Base-by-base conservation (phyloP, 1,139 yeast genomes). In the Blastobotrys elegans region DNA sequence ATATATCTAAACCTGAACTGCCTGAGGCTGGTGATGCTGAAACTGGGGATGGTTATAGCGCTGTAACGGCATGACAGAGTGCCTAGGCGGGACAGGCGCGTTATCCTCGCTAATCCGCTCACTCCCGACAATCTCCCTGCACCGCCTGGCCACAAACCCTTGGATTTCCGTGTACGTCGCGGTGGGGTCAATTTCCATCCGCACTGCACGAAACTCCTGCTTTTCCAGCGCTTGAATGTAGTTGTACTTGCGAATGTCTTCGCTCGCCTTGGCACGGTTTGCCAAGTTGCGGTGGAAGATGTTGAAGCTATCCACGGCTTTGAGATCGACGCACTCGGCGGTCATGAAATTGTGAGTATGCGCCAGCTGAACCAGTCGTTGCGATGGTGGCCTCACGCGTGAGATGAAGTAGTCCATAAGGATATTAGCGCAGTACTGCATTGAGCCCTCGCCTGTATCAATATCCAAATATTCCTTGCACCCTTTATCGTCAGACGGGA, bases 281-380 rank as follows among this genome's bases (percentile, higher is more conserved):
- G 47, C 29, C 33, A 44, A 30, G 26, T 38, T 32, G 14, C 47
- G 30, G 27, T 44, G 47, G 42, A 17, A 44, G 2, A 32, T 16
- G 42, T 44, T 44, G 38, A 44, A 44, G 20, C 21, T 16, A n/a
- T 36, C 34, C 10, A 44, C 26, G 11, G 11, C 26, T 8, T 21
- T 11, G 17, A 38, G 13, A 22, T 32, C 26, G 7, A 24, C 39
- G 32, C 47, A 44, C 20, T 33, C 36, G 27, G 39, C 18, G n/a
- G 47, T 44, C 47, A 44, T 37, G 32, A 44, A 44, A 21, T 31
- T 38, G 38, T 44, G 47, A 3, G 47, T 38, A 20, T 44, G 47
- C 24, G 47, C 47, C 32, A 44, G 32, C 17, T 37, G 37, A 10
- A 44, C 42, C 17, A 44, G 14, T 6, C 26, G 16, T 16, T 44